Evolutionary conservation across 1,284 basidiomycete species (phyloP), one percentile per base, ranked within the genome.

Genomic region (Malassezia yamatoensis): DNA sequence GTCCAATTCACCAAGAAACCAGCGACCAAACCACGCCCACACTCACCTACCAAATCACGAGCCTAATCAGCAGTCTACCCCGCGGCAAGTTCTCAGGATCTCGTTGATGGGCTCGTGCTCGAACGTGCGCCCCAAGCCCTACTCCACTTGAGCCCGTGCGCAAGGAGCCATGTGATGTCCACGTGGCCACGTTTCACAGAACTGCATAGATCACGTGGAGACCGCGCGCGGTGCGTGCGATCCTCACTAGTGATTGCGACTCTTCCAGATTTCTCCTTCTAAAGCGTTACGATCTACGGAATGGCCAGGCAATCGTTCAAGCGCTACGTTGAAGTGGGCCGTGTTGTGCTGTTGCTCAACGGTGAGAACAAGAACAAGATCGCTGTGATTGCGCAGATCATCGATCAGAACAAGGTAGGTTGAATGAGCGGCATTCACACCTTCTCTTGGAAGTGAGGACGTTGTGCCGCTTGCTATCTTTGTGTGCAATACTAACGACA

Each of bases 281-380:
- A 29, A 3, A 29, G 24, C 34, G 49, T 37, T 43, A 18, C 42
- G 32, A 24, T 42, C 46, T 32, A 43, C 50, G 55, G 6, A 44
- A 68, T 68, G 66, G 60, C 57, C 50, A 53, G 51, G 35, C 53
- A 61, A 46, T 66, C 68, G 46, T 96, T 96, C 83, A 86, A 86
- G 80, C 88, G 90, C 65, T 96, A 91, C 80, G 91, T 96, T 77
- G 88, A 96, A 83, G 89, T 96, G 76, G 93, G 91, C 77, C 88
- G 93, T 73, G 91, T 96, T 67, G 89, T 96, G 78, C 88, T 96
- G 80, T 82, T 96, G 80, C 88, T 87, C 78, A 79, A 85, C 64
- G 93, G 91, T 63, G 87, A 87, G 61, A 82, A 80, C 60, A 81
- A 84, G 59, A 90, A 90, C 72, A 87, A 86, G 78, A 87, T 96